Evolutionary conservation across 345 rosid genomes (phyloP), one percentile per base, ranked within the genome.

Genomic region (Kandelia obovata): DNA sequence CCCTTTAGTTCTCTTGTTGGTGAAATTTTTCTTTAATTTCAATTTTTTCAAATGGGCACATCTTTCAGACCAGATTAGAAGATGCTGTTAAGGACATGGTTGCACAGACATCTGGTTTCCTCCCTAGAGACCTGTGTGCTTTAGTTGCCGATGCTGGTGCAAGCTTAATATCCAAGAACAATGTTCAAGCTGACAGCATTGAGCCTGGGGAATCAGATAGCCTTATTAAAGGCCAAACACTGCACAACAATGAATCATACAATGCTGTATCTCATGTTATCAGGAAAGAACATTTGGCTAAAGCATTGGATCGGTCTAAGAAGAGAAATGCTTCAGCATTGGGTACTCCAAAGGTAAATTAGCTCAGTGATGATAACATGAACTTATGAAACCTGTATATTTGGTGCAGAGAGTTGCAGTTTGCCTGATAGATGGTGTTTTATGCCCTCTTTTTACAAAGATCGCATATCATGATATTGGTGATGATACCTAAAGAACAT

Each of bases 91-190:
- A 90, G 81, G 93, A 80, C 67, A 70, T 92, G 34, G 88, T 90
- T 39, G 99, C 89, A 67, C 99, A 95, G 84, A 91, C 96, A 27
- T 92, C 97, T 66, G 99, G 97, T 65, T 92, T 88, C 88, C 77
- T 90, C 80, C 96, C 97, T 31, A 87, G 93, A 62, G 99, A 95
- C 81, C 73, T 95, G 73, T 72, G 65, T 8, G 99, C 99, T 65
- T 82, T 95, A 68, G 75, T 92, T 68, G 99, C 99, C 32, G 99
- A 95, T 84, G 87, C 91, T 70, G 92, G 95, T 46, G 91, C 88
- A 67, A 88, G 80, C 84, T 73, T 91, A 76, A 68, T 86, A 70
- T 64, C 71, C 23, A 82, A 71, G 77, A 77, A 73, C 59, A 79
- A 80, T 77, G 72, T 83, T 5, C 78, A 64, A 69, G 71, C 61